These are phyloP conservation scores for Byssochlamys sp. DNA, from an alignment of 2,329 filamentous ascomycete species.

Conservation along the genomic window DNA sequence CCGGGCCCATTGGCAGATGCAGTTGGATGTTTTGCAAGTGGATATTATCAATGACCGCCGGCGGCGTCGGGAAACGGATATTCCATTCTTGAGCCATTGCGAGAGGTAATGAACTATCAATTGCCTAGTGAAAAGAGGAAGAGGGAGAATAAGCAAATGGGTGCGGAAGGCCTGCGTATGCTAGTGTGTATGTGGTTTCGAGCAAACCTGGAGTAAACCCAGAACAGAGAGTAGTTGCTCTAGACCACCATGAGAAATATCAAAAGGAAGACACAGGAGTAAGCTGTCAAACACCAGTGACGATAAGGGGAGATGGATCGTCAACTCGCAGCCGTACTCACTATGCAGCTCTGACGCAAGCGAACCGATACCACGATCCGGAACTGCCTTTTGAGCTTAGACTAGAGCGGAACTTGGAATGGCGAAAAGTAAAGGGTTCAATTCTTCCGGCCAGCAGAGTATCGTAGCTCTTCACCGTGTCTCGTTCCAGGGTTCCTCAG, in stretches of 20 bases:
- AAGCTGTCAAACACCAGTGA: background rate
- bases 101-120: background rate
- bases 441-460: background rate
- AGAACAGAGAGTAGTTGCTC: background rate
- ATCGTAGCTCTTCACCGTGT: background rate
- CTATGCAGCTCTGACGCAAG: background rate
- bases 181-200: background rate
- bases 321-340: background rate
- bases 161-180: background rate
- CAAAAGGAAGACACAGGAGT: background rate
- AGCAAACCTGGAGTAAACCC: background rate
- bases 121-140: background rate
- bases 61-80: constrained; percentile 22
- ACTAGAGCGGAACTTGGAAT: background rate
- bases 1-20: constrained; percentile 33
- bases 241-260: background rate
- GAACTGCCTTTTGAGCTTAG: background rate
- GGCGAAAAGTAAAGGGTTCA: background rate
- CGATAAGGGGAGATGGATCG: background rate
- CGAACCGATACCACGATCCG: background rate
- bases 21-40: constrained; percentile 35
- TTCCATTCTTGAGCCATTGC: constrained; percentile 10
- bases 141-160: background rate
- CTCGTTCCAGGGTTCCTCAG: background rate
- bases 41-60: constrained; percentile 28